Conservation (phyloP, 495 filamentous ascomycete genomes). For the Talaromyces proteolyticus region DNA sequence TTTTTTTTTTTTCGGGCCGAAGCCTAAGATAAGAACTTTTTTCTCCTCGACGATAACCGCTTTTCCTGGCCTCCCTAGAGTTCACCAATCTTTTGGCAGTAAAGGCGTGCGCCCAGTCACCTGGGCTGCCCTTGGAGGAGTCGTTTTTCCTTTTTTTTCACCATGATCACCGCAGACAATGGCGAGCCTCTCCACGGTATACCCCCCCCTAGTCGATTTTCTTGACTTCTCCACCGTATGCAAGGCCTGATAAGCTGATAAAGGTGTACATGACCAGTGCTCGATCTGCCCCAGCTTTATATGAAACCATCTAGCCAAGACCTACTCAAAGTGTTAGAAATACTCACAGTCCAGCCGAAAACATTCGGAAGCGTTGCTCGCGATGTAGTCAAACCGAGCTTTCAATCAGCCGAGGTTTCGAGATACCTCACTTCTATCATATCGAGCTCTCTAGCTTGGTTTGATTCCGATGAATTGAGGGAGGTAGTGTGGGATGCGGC, state of each 20-base stretch:
- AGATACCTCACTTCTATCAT: slow-evolving; percentile 74
- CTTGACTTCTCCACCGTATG: slow-evolving; percentile 7
- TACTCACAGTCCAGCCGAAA: slow-evolving; percentile 37
- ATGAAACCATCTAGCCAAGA: slow-evolving; percentile 40
- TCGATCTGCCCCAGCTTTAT: slow-evolving; percentile 50
- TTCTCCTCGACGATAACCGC: too few relatives aligned
- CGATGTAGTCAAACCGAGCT: slow-evolving; percentile 24
- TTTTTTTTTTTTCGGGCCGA: too few relatives aligned
- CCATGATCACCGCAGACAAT: slow-evolving; percentile 33
- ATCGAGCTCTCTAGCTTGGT: slow-evolving; percentile 67
- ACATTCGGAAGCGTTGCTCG: slow-evolving; percentile 22
- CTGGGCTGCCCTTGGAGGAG: neutral
- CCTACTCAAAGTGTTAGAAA: slow-evolving; percentile 35
- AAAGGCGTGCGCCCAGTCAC: neutral
- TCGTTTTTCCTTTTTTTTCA: neutral
- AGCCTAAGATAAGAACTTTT: too few relatives aligned
- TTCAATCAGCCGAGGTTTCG: slow-evolving; percentile 34
- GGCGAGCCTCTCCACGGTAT: slow-evolving; percentile 41
- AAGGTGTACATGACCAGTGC: slow-evolving; percentile 28
- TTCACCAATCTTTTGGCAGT: neutral
- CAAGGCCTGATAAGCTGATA: slow-evolving; percentile 33
- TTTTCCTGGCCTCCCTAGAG: too few relatives aligned
- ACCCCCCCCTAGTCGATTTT: slow-evolving; percentile 9
- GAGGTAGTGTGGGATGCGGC: slow-evolving; percentile 79
- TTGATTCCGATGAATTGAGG: slow-evolving; percentile 60